Base-by-base conservation (phyloP, 1,284 basidiomycete species). In the Sanghuangporus weigelae region DNA sequence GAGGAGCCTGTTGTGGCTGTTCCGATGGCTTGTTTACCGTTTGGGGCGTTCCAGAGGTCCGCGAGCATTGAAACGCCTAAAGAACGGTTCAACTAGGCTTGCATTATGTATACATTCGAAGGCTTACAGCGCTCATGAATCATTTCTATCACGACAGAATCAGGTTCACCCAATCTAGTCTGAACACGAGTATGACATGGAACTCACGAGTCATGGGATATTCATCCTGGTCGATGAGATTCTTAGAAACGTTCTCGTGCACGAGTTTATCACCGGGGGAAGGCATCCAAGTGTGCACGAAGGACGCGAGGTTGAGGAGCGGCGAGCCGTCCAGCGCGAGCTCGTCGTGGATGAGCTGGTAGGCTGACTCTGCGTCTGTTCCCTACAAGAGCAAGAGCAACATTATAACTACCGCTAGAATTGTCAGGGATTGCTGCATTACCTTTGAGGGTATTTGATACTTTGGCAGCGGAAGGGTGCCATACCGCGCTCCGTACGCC, bases 1-100 rank as follows among this genome's bases (percentile, higher is more conserved):
- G 88, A 95, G 0, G 92, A 95, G 7, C 96, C 96, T 0, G 95
- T 96, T 2, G 95, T 97, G 0, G 96, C 95, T 0, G 95, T 96
- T 7, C 94, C 94, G 61, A 95, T 85, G 0, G 93, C 91, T 61
- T 88, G 78, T 64, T 85, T 81, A 7, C 82, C 75, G 40, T 85
- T 83, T 10, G 91, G 91, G 0, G 92, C 94, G 71, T 98, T 85
- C 96, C 96, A 98, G 56, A 98, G 78, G 71, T 93, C 85, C n/a
- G 94, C 92, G 58, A 98, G 81, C 74, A 96, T 94, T 16, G 90
- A 92, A 60, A 93, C 74, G 68, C 82, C 81, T 77, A 50, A 50
- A 26, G 31, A 16, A 31, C 46, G 14, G 66, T 26, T 59, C 59
- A 26, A 3, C 26, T 31, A 59, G 4, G 61, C 48, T 11, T 46